These are phyloP conservation scores for Ogataea chonburiensis DNA, from an alignment of 805 yeast species.

Conservation along the genomic window DNA sequence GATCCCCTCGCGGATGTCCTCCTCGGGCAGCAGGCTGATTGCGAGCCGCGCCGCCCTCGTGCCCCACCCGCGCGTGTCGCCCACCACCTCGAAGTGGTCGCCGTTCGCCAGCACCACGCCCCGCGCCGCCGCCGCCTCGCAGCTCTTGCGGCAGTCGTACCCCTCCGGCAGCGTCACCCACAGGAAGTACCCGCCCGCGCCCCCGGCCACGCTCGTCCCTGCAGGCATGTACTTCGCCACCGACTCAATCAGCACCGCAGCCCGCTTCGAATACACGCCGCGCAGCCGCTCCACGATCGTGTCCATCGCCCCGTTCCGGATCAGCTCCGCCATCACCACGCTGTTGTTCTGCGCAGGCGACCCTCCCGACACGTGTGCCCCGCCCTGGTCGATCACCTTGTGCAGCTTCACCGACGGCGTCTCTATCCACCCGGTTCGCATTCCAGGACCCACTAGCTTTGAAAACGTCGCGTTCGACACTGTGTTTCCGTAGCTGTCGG, in stretches of 20 bases:
- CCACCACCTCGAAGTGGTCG: constrained; percentile 67
- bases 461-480: constrained; percentile 77
- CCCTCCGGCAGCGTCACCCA: constrained; percentile 65
- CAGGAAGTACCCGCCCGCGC: constrained; percentile 83
- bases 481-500: constrained; percentile 57
- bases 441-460: constrained; percentile 78
- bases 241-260: constrained; percentile 38
- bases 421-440: constrained; percentile 85
- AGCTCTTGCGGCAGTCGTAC: constrained; percentile 34
- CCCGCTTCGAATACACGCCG: constrained; percentile 46
- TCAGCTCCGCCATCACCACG: constrained; percentile 60
- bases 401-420: constrained; percentile 56
- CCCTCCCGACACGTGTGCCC: constrained; percentile 83
- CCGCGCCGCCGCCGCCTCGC: constrained; percentile 38
- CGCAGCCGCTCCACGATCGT: constrained; percentile 45
- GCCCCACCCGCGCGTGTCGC: constrained; percentile 66
- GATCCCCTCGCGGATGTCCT: constrained; percentile 51
- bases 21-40: constrained; percentile 49
- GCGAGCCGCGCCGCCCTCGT: constrained; percentile 51
- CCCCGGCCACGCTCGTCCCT: constrained; percentile 55
- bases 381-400: constrained; percentile 60
- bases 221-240: constrained; percentile 50
- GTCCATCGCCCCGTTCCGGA: constrained; percentile 51
- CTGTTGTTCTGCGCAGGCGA: constrained; percentile 76
- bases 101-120: constrained; percentile 72